phyloP scores from a whole-genome alignment of 169 alveolate species.

The Theileria equi region DNA sequence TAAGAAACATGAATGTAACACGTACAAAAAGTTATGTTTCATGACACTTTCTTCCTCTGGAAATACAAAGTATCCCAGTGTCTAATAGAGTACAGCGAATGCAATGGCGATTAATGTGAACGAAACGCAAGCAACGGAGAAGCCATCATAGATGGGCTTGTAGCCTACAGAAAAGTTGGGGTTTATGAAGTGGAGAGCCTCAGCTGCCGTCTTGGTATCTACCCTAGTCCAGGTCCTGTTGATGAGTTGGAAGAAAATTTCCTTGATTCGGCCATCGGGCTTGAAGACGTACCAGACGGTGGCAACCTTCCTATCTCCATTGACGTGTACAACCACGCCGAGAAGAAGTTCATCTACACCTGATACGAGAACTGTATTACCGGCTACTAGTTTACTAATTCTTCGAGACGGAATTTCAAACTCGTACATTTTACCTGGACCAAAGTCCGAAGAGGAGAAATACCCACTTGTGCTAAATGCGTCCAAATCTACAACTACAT shows the following conservation, averaged over 20 bases:
- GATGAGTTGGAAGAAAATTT: not conserved
- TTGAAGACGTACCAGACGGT: not conserved
- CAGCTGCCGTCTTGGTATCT: not conserved
- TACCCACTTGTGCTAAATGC: not conserved
- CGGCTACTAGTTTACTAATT: too few relatives aligned
- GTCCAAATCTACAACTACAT: not conserved
- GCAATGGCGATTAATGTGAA: too few relatives aligned
- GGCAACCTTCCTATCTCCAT: not conserved
- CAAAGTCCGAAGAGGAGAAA: conserved; percentile 1
- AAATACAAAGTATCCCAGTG: too few relatives aligned
- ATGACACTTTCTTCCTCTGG: too few relatives aligned
- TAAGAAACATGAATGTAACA: too few relatives aligned
- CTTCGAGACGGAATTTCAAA: too few relatives aligned
- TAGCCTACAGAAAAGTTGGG: not conserved
- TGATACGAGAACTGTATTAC: not conserved
- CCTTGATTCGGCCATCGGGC: conserved; percentile 2
- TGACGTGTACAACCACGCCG: not conserved
- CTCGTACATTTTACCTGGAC: conserved; percentile 8
- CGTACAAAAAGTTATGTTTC: too few relatives aligned
- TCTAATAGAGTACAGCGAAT: too few relatives aligned
- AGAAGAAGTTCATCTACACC: not conserved
- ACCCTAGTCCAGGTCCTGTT: not conserved
- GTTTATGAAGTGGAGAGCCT: conserved; percentile 8
- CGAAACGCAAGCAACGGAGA: conserved; percentile 1
- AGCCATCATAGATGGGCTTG: conserved; percentile 7